Conservation (phyloP, 176 grass and related monocot genomes). For the Dendrocalamus sinicus region DNA sequence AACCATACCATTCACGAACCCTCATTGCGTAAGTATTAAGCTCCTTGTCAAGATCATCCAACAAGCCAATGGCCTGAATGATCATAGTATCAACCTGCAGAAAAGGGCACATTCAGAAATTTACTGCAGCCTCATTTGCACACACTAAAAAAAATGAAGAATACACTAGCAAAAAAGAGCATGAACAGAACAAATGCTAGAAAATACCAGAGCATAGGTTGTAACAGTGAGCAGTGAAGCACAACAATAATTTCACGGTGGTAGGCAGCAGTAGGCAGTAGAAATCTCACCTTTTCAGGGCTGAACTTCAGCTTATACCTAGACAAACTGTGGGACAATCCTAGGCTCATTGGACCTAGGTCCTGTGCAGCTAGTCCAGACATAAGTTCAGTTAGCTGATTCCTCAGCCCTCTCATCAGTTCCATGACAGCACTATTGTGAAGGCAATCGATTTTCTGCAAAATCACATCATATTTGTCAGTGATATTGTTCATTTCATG, state of each 20-base stretch:
- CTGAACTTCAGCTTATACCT: conserved; percentile 98
- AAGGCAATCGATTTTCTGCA: conserved; percentile 91
- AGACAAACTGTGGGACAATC: conserved; percentile 87
- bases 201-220: not conserved
- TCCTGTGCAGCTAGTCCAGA: conserved; percentile 80
- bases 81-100: conserved; percentile 97
- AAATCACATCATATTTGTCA: not conserved
- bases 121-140: not conserved
- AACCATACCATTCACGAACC: conserved; percentile 96
- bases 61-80: conserved; percentile 91
- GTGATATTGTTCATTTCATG: not conserved
- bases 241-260: not conserved
- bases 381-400: conserved; percentile 85
- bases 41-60: conserved; percentile 97
- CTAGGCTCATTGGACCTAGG: conserved; percentile 87
- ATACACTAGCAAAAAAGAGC: not conserved
- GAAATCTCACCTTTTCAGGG: conserved; percentile 74
- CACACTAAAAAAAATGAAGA: not conserved
- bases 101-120: conserved; percentile 7
- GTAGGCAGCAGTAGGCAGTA: not conserved
- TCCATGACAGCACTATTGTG: conserved; percentile 91
- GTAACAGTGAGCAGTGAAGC: not conserved
- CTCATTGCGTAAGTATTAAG: conserved; percentile 95
- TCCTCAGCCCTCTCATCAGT: conserved; percentile 87
- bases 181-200: not conserved